Percentiles rank a stretch among this genome's conserved stretches.
These are phyloP conservation scores for Eimeria nieschulzi DNA, from an alignment of 169 alveolate species.

Conservation along the genomic window DNA sequence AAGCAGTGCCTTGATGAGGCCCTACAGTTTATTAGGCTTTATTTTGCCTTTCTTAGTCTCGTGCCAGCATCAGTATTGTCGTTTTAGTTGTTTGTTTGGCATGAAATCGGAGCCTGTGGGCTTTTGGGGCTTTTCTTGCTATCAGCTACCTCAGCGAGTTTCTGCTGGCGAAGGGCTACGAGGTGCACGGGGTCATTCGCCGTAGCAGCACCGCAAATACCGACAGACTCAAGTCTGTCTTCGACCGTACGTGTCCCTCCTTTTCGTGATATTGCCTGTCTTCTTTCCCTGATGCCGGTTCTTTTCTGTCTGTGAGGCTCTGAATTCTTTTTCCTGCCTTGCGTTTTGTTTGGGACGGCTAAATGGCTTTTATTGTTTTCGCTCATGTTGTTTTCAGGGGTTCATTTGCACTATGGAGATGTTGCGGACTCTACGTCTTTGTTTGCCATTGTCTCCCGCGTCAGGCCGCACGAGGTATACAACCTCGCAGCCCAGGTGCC, in stretches of 20 bases:
- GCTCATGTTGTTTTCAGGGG: slow-evolving; percentile 44
- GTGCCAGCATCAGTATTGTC: neutral
- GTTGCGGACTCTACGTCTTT: slow-evolving; percentile 82
- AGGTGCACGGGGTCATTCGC: slow-evolving; percentile 86
- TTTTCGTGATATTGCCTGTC: too few relatives aligned
- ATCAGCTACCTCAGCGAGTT: slow-evolving; percentile 84
- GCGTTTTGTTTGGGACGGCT: neutral
- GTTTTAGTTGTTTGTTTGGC: neutral
- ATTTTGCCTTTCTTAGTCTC: neutral
- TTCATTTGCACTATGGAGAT: slow-evolving; percentile 87
- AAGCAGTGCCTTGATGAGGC: too few relatives aligned
- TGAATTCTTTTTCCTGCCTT: neutral
- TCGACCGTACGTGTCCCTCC: slow-evolving; percentile 69
- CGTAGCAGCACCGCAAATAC: slow-evolving; percentile 84
- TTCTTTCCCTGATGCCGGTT: too few relatives aligned
- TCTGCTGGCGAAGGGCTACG: slow-evolving; percentile 84
- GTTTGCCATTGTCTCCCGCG: slow-evolving; percentile 71
- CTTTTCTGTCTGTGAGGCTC: too few relatives aligned
- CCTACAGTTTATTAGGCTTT: too few relatives aligned
- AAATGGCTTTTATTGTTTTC: neutral
- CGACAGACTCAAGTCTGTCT: slow-evolving; percentile 81
- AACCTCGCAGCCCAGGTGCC: slow-evolving; percentile 85
- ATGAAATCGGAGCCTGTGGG: neutral
- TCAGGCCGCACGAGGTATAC: slow-evolving; percentile 83
- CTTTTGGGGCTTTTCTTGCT: neutral